Evolutionary conservation across 2,329 filamentous ascomycete genomes (phyloP).

Genomic region (Lasiodiplodia sp.): DNA sequence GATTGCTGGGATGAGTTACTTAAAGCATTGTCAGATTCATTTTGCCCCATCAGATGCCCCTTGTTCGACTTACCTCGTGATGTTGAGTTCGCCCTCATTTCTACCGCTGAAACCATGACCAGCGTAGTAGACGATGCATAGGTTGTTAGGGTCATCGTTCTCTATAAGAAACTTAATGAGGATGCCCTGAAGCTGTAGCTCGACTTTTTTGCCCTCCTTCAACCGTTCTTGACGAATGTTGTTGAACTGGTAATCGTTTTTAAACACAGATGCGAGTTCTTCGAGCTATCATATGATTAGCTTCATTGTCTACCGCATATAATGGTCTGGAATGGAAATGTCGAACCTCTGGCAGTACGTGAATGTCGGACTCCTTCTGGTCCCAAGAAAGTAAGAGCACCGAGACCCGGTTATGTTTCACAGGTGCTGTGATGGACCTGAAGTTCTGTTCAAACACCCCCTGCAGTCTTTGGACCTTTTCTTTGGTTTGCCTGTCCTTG

Average conservation of each 20-base stretch:
- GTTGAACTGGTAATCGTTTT: background rate
- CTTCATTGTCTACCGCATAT: no score
- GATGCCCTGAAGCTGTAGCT: background rate
- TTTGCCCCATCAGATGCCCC: background rate
- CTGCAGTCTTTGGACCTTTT: background rate
- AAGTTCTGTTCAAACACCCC: conserved; percentile 27
- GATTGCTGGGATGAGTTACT: background rate
- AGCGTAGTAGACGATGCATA: conserved; percentile 7
- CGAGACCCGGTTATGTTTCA: conserved; percentile 23
- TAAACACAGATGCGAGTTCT: background rate
- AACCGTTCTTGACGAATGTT: background rate
- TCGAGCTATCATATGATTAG: background rate
- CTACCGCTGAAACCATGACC: background rate
- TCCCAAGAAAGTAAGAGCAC: conserved; percentile 32
- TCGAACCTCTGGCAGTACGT: conserved; percentile 29
- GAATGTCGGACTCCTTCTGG: conserved; percentile 7
- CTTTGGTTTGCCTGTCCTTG: background rate
- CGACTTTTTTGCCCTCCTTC: background rate
- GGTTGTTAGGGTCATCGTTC: background rate
- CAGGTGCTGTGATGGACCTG: conserved; percentile 26
- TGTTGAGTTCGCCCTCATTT: background rate
- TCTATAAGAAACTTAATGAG: background rate
- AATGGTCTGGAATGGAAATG: background rate
- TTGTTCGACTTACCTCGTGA: background rate
- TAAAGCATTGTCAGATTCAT: background rate